Percentiles rank a stretch among this genome's conserved stretches.
These are phyloP conservation scores for Lecanicillium sp. DNA, from an alignment of 2,329 filamentous ascomycete genomes.

Conservation along the genomic window DNA sequence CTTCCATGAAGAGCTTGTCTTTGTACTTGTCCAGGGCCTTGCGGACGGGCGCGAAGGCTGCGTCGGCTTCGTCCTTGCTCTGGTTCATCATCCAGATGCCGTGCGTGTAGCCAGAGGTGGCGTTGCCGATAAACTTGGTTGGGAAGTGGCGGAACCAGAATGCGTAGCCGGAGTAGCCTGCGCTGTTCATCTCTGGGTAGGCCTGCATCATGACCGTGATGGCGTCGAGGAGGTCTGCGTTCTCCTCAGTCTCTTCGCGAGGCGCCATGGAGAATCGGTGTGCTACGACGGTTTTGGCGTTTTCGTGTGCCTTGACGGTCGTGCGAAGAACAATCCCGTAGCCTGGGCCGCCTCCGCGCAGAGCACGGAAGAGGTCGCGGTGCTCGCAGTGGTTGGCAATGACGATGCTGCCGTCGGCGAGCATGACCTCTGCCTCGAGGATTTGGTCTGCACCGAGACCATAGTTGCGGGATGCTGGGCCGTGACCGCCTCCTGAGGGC, in stretches of 20 bases:
- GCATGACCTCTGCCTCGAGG: conserved; percentile 31
- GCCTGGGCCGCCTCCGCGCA: conserved; percentile 28
- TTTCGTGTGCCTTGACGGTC: conserved; percentile 26
- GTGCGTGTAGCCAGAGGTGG: conserved; percentile 19
- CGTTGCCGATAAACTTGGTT: conserved; percentile 14
- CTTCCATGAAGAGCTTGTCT: conserved; percentile 14
- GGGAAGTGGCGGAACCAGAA: conserved; percentile 19
- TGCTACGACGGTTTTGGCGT: conserved; percentile 15
- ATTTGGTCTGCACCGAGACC: conserved; percentile 36
- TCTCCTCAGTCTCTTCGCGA: conserved; percentile 13
- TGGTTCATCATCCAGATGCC: conserved; percentile 20
- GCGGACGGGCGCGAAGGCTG: conserved; percentile 13
- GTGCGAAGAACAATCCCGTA: conserved; percentile 24
- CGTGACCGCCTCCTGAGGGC: conserved; percentile 32
- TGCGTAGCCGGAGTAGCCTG: conserved; percentile 21
- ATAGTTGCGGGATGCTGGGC: conserved; percentile 26
- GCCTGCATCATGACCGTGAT: conserved; percentile 20
- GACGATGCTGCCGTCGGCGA: conserved; percentile 25
- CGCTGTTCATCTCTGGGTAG: conserved; percentile 20
- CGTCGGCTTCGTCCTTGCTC: conserved; percentile 13
- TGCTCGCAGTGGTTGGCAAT: conserved; percentile 24
- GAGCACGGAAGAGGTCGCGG: conserved; percentile 27
- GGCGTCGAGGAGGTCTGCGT: conserved; percentile 17
- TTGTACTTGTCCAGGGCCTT: conserved; percentile 11
- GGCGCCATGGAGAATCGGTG: conserved; percentile 17